Conservation (phyloP, 1,139 yeast genomes). For the Protomyces pachydermus region DNA sequence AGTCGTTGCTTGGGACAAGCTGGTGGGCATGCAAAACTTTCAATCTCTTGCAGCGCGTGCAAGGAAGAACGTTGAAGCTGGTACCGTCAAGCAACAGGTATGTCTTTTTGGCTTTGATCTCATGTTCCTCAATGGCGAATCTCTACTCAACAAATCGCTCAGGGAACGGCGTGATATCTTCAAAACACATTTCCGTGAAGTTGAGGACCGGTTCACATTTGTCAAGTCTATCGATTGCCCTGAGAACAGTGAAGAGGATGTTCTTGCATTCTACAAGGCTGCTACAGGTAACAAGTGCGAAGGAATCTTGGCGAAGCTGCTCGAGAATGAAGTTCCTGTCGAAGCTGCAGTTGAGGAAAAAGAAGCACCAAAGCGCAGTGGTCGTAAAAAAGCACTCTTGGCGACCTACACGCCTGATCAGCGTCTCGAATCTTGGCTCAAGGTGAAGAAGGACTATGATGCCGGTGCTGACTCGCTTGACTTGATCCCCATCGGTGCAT, state of each 20-base stretch:
- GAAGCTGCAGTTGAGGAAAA: neutral
- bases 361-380: neutral
- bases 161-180: constrained; percentile 63
- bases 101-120: constrained; percentile 91
- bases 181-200: constrained; percentile 52
- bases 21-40: constrained; percentile 69
- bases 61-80: constrained; percentile 82
- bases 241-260: constrained; percentile 60
- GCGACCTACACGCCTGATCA: constrained; percentile 35
- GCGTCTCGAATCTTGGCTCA: constrained; percentile 35
- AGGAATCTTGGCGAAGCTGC: constrained; percentile 91
- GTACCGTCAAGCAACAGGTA: constrained; percentile 81
- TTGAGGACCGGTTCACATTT: constrained; percentile 73
- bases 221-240: constrained; percentile 61
- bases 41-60: constrained; percentile 90
- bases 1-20: constrained; percentile 95
- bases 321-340: constrained; percentile 69
- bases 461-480: constrained; percentile 34
- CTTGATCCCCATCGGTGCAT: constrained; percentile 35
- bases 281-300: constrained; percentile 88
- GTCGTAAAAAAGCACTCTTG: constrained; percentile 27
- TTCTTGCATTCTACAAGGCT: constrained; percentile 81
- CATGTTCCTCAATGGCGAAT: constrained; percentile 61
- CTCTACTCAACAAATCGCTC: constrained; percentile 62
- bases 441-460: constrained; percentile 35